Base-by-base conservation (phyloP, 176 grass and related monocot species). In the Hsuehochloa calcarea region DNA sequence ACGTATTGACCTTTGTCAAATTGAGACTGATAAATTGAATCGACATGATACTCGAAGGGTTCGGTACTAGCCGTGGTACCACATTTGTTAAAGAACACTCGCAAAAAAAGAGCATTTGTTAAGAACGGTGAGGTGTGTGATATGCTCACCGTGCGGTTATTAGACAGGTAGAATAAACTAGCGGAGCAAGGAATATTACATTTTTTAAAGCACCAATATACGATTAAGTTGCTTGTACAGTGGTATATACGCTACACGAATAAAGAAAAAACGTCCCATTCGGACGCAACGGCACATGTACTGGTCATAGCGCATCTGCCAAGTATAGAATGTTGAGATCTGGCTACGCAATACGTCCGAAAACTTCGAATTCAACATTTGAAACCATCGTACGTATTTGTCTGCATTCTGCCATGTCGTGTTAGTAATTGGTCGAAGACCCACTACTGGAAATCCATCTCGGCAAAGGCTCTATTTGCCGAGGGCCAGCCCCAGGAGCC, bases 101-200 rank as follows among this genome's bases (percentile, higher is more conserved):
- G 31, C 31, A 34, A 3, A 34, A 34, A 34, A 34, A 34, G 31
- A 34, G 31, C 31, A 34, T 34, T 34, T 34, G 31, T 34, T 34
- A 34, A 39, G 37, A 68, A 16, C 7, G 63, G 80, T 88, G 80
- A 40, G 64, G 37, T 4, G 37, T 4, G 50, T n/a, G 23, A 12
- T 81, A 69, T 26, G 63, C 12, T 70, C 70, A 89, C 77, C 77
- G 5, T 35, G 3, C 11, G 70, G 82, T 89, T 69, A 70, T 54
- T 15, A 60, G 17, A 75, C 63, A 35, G 0, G 70, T 17, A 5
- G 70, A 81, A 89, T 76, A 81, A 81, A 81, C 77, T 69, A 69
- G 35, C 19, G 31, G 22, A 50, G 16, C 14, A 34, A 75, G 34
- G 77, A 76, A 81, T 75, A 85, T 85, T 84, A 60, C 77, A 37